Conservation (phyloP, 2,329 filamentous ascomycete species). For the Sporothrix brunneoviolacea region DNA sequence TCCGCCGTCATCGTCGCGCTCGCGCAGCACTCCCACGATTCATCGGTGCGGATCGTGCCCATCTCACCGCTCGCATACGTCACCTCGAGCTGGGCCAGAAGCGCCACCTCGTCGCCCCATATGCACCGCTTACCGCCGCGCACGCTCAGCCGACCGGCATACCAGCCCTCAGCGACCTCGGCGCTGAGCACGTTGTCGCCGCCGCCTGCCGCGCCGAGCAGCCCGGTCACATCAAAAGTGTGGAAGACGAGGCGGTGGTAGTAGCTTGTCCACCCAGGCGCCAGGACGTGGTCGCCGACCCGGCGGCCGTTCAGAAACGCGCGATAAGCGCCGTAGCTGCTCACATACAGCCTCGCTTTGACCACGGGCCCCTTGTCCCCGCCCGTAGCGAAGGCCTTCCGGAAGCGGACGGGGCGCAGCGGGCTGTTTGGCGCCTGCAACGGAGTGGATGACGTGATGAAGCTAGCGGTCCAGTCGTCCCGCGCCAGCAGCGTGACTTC, state of each 20-base stretch:
- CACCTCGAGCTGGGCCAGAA: conserved; percentile 34
- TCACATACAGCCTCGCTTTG: conserved; percentile 31
- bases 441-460: no score
- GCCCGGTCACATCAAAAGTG: conserved; percentile 33
- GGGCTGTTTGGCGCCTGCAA: no score
- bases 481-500: no score
- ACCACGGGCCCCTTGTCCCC: neutral
- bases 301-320: conserved; percentile 30
- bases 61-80: neutral
- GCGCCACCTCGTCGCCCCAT: conserved; percentile 33
- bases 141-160: conserved; percentile 27
- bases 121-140: conserved; percentile 24
- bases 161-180: conserved; percentile 42
- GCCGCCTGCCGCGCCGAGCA: conserved; percentile 25
- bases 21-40: conserved; percentile 20
- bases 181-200: conserved; percentile 25
- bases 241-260: conserved; percentile 34
- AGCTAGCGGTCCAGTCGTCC: no score
- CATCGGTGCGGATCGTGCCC: conserved; percentile 1
- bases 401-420: no score
- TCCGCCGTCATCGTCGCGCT: conserved; percentile 30
- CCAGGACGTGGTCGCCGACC: conserved; percentile 26
- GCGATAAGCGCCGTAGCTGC: conserved; percentile 28
- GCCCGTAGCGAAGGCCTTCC: no score
- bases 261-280: conserved; percentile 39